Percentiles rank a stretch among this genome's conserved stretches.
phyloP scores from a whole-genome alignment of 2,329 filamentous ascomycete genomes.

The Trichoderma sp. region DNA sequence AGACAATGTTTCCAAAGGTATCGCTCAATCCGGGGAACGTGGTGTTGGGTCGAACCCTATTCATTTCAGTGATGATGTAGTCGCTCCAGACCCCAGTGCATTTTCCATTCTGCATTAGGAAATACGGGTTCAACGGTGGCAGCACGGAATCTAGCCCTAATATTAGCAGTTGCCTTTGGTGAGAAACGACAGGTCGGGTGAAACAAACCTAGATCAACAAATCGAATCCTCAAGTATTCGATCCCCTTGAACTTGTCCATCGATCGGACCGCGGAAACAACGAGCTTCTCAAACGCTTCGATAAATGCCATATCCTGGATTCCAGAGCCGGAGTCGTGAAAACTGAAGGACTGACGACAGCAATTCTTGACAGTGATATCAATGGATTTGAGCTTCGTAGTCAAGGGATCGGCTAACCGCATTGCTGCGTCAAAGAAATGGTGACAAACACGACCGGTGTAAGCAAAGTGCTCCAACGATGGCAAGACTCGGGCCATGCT shows the following conservation, averaged over 20 bases:
- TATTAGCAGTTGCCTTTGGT: neutral
- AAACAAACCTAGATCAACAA: constrained; percentile 64
- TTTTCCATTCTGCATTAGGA: constrained; percentile 57
- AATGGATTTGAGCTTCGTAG: constrained; percentile 58
- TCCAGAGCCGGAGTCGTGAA: constrained; percentile 63
- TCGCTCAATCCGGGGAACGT: constrained; percentile 62
- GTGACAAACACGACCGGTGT: constrained; percentile 69
- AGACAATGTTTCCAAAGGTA: constrained; percentile 58
- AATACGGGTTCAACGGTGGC: constrained; percentile 70
- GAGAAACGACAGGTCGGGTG: neutral
- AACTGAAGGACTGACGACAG: constrained; percentile 55
- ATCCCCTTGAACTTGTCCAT: constrained; percentile 58
- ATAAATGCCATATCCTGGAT: constrained; percentile 73
- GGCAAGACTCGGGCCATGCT: constrained; percentile 60
- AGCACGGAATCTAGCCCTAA: constrained; percentile 58
- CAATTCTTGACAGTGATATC: constrained; percentile 74
- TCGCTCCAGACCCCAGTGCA: constrained; percentile 73
- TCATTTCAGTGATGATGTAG: constrained; percentile 59
- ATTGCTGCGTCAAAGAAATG: constrained; percentile 62
- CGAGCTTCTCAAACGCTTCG: constrained; percentile 65
- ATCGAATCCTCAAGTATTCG: constrained; percentile 66
- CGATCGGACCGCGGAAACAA: constrained; percentile 60
- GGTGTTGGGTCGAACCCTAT: constrained; percentile 54
- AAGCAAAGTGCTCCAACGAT: constrained; percentile 64
- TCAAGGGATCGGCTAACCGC: constrained; percentile 46